Percentiles rank a stretch among this genome's conserved stretches.
phyloP scores from a whole-genome alignment of 164 flowering plant genomes.

The Sedum album region DNA sequence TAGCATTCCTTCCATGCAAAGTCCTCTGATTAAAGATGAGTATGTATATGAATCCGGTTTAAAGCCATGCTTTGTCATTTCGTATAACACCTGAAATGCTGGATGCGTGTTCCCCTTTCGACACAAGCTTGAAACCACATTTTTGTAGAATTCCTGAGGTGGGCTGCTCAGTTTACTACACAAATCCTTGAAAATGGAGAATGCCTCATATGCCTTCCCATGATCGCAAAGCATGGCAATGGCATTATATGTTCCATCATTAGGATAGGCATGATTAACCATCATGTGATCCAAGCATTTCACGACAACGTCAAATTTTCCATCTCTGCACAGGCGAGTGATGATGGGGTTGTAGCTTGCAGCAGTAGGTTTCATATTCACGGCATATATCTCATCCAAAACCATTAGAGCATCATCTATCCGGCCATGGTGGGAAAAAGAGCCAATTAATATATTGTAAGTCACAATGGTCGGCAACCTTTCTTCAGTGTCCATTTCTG shows the following conservation, averaged over 20 bases:
- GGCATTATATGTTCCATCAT: constrained; percentile 82
- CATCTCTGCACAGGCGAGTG: constrained; percentile 55
- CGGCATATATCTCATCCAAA: constrained; percentile 50
- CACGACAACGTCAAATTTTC: constrained; percentile 46
- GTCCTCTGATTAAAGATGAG: constrained; percentile 71
- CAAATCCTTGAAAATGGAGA: constrained; percentile 54
- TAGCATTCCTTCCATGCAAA: constrained; percentile 79
- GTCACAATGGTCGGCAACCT: constrained; percentile 59
- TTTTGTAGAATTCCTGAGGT: constrained; percentile 49
- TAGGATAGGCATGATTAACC: constrained; percentile 37
- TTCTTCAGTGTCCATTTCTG: constrained; percentile 66
- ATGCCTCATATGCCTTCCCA: constrained; percentile 63
- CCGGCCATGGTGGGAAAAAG: constrained; percentile 59
- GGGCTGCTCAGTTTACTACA: constrained; percentile 44
- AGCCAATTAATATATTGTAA: constrained; percentile 65
- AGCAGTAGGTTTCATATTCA: constrained; percentile 43
- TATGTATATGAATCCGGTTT: constrained; percentile 64
- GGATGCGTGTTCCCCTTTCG: constrained; percentile 71
- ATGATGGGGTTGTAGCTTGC: constrained; percentile 75
- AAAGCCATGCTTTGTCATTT: constrained; percentile 68
- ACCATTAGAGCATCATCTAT: constrained; percentile 58
- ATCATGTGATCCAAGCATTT: constrained; percentile 68
- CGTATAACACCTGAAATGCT: constrained; percentile 66
- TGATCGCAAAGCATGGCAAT: constrained; percentile 56
- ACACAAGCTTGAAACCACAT: constrained; percentile 61